A percentile compares a stretch with the other conserved stretches of the same genome.
phyloP scores from a whole-genome alignment of 2,329 filamentous ascomycete genomes.

The Purpureocillium lavendulum region DNA sequence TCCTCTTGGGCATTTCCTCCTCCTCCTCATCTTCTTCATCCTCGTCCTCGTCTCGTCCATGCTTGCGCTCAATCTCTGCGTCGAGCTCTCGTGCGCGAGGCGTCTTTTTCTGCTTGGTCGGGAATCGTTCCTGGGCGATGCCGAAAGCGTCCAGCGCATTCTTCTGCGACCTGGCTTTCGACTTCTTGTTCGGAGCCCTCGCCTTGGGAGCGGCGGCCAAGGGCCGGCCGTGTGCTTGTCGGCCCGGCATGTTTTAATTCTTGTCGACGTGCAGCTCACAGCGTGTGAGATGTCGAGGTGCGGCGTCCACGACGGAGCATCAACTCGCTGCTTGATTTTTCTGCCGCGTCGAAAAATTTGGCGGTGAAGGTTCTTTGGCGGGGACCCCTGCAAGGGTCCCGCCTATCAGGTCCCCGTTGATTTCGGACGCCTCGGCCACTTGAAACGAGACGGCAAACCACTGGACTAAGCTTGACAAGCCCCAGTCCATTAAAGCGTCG shows the following conservation, averaged over 20 bases:
- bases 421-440: slow-evolving; percentile 2
- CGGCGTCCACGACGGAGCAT: neutral
- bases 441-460: no score
- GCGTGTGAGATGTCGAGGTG: neutral
- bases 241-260: slow-evolving; percentile 41
- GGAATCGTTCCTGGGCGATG: slow-evolving; percentile 45
- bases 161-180: slow-evolving; percentile 39
- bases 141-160: slow-evolving; percentile 50
- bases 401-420: slow-evolving; percentile 21
- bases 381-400: slow-evolving; percentile 12
- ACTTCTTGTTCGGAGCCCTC: slow-evolving; percentile 28
- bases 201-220: slow-evolving; percentile 30
- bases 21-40: slow-evolving; percentile 37
- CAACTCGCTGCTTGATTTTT: slow-evolving; percentile 12
- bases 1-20: slow-evolving; percentile 33
- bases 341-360: slow-evolving; percentile 20
- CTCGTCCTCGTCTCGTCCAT: slow-evolving; percentile 33
- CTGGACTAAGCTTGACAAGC: neutral
- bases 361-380: slow-evolving; percentile 20
- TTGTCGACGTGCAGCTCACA: neutral
- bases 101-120: slow-evolving; percentile 36
- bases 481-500: neutral
- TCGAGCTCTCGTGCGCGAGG: slow-evolving; percentile 45
- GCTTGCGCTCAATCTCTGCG: slow-evolving; percentile 35
- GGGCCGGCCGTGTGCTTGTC: slow-evolving; percentile 49